A percentile compares a stretch with the other conserved stretches of the same genome.
Evolutionary conservation across 2,329 filamentous ascomycete genomes (phyloP).

Genomic region (Verticillium nonalfalfae): DNA sequence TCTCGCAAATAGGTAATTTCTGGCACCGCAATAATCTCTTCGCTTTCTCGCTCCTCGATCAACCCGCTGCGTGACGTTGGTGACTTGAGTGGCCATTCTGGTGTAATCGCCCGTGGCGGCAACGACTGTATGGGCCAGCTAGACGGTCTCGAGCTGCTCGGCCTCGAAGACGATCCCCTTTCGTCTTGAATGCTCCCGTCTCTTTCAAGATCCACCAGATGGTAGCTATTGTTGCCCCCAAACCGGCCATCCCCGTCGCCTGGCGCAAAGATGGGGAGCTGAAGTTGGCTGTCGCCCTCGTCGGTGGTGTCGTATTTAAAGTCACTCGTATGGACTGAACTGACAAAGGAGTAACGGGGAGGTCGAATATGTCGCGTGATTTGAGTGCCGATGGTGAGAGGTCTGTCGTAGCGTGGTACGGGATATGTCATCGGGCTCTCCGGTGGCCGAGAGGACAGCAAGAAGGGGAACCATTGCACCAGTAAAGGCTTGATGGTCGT

Average conservation of each 20-base stretch:
- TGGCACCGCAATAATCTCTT: not conserved
- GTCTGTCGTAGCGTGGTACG: constrained; percentile 6
- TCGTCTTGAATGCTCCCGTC: not conserved
- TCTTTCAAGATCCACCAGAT: not conserved
- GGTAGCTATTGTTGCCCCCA: not conserved
- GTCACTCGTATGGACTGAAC: not conserved
- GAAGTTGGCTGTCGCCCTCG: not conserved
- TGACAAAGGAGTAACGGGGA: not conserved
- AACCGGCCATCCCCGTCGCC: not conserved
- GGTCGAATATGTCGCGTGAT: not conserved
- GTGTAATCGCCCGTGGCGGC: not conserved
- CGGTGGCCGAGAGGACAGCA: not conserved
- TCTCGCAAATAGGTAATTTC: not conserved
- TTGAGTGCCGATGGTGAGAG: constrained; percentile 13
- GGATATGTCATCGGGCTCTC: not conserved
- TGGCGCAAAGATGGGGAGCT: not conserved
- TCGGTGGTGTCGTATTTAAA: not conserved
- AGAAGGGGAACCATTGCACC: constrained; percentile 24
- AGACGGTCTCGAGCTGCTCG: not conserved
- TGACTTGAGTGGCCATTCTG: not conserved
- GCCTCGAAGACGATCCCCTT: not conserved
- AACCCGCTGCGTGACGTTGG: not conserved
- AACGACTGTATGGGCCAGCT: not conserved
- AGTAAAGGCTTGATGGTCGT: constrained; percentile 30
- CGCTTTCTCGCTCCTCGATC: not conserved